Conservation (phyloP, 345 rosid genomes). For the Populus deltoides region DNA sequence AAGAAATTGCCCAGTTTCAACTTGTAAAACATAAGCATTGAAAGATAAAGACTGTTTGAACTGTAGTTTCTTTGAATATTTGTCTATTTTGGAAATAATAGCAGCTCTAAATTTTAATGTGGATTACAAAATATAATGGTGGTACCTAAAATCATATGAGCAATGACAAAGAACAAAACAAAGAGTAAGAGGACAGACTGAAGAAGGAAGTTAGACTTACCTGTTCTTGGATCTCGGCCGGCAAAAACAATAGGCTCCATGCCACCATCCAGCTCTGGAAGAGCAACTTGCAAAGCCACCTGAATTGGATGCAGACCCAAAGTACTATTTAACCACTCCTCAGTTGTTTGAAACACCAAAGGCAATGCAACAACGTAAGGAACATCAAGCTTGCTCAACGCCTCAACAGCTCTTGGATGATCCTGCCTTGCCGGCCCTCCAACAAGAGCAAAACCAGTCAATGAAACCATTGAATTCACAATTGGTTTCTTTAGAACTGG, state of each 20-base stretch:
- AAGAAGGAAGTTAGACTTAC: slow-evolving; percentile 35
- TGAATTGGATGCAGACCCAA: slow-evolving; percentile 95
- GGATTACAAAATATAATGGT: not conserved
- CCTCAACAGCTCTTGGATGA: slow-evolving; percentile 94
- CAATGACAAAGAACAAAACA: not conserved
- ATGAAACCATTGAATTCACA: slow-evolving; percentile 68
- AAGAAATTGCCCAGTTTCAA: slow-evolving; percentile 1
- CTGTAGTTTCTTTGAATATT: not conserved
- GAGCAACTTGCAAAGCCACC: slow-evolving; percentile 98
- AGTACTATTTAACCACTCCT: slow-evolving; percentile 94
- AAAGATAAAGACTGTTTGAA: not conserved
- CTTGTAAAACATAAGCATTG: not conserved
- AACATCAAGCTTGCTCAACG: slow-evolving; percentile 81
- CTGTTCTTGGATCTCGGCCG: slow-evolving; percentile 96
- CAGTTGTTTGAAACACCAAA: slow-evolving; percentile 95
- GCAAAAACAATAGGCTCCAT: slow-evolving; percentile 98
- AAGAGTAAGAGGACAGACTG: not conserved
- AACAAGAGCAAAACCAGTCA: slow-evolving; percentile 96
- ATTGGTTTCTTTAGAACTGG: slow-evolving; percentile 63
- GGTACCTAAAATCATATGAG: not conserved
- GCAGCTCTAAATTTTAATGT: not conserved
- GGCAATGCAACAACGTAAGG: slow-evolving; percentile 94
- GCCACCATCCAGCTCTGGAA: slow-evolving; percentile 97
- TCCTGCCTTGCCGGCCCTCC: slow-evolving; percentile 99
- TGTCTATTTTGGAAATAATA: not conserved